Evolutionary conservation across 1,284 basidiomycete species (phyloP), one percentile per base, ranked within the genome.

Genomic region (Hortiboletus rubellus): DNA sequence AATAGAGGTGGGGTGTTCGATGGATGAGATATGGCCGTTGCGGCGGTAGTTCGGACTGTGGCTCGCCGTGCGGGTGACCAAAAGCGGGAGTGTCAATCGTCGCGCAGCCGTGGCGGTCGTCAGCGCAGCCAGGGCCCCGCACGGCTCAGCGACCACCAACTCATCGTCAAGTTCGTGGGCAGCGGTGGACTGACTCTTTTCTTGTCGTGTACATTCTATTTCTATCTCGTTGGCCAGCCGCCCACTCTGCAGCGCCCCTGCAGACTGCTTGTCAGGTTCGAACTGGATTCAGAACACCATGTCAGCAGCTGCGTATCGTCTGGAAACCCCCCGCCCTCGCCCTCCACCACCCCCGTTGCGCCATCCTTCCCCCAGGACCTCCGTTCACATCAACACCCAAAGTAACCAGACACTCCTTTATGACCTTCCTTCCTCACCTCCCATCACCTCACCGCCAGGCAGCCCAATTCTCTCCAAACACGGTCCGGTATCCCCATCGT

Each of bases 401-500:
- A 78, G 63, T 58, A 68, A 62, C 59, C 70, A 72, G 55, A 66
- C 81, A 54, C 84, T 90, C 69, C 83, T 90, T 74, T 89, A 91
- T 72, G 86, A 89, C 75, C 79, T 90, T 62, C 87, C 87, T 66
- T 80, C 85, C n/a, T 72, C 82, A 5, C 74, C 77, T 27, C 78
- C 82, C 30, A 69, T 79, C 66, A 72, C 64, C 18, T 73, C 77
- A 9, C 83, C 84, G 5, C 81, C 83, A 24, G 79, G 74, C 52
- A 81, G 80, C 62, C 76, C 80, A 33, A 76, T 70, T 17, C 5
- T 52, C 61, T 67, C 73, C 30, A 77, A 70, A 58, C 62, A 63
- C 40, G 72, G 74, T 37, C 60, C 79, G 40, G 65, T 69, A 36
- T 84, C 83, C 30, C 84, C 86, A 14, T 76, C 80, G 3, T 86